These are phyloP conservation scores for Daphne laureola DNA, from an alignment of 441 rosid species.

Conservation along the genomic window DNA sequence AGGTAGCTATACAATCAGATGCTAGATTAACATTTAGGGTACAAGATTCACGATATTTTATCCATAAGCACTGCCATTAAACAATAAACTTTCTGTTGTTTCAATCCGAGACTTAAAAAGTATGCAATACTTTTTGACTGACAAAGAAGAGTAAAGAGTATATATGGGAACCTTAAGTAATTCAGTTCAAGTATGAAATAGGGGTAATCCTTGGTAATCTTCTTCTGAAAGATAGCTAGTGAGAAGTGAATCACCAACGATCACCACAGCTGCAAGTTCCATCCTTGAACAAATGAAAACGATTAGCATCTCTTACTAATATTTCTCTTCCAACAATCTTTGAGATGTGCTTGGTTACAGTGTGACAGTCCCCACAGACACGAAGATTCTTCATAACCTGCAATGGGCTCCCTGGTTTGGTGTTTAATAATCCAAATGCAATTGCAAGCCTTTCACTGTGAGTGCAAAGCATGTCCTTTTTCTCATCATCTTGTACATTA, in stretches of 20 bases:
- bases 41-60: no score
- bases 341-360: constrained; percentile 48
- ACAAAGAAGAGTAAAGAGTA: no score
- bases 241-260: constrained; percentile 35
- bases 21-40: no score
- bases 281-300: constrained; percentile 54
- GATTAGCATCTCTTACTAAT: constrained; percentile 59
- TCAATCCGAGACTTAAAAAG: no score
- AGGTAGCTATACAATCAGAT: no score
- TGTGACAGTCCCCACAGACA: constrained; percentile 66
- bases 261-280: constrained; percentile 64
- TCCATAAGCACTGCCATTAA: no score
- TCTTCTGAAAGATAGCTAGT: no score
- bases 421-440: constrained; percentile 57
- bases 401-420: constrained; percentile 47
- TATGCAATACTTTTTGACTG: no score
- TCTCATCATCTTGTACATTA: constrained; percentile 57
- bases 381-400: constrained; percentile 73
- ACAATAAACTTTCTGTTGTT: no score
- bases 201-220: no score
- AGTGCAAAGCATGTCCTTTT: constrained; percentile 46
- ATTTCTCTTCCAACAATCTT: constrained; percentile 47
- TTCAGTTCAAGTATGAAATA: no score
- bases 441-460: constrained; percentile 76
- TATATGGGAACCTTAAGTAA: no score